phyloP scores from a whole-genome alignment of 768 basidiomycete species.

The Hericium alpestre region DNA sequence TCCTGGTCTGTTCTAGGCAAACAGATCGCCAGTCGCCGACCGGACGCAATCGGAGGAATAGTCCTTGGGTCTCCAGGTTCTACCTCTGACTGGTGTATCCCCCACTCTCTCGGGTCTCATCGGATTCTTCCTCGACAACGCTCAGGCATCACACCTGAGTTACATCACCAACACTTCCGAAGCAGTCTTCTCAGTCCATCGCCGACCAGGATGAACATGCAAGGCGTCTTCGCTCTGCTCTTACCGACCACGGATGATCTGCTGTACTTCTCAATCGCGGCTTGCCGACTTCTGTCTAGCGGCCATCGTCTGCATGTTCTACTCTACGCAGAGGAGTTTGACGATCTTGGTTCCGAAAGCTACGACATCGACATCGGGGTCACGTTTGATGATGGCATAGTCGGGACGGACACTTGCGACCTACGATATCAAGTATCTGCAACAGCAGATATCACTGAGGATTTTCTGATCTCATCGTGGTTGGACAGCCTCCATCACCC shows the following conservation, averaged over 20 bases:
- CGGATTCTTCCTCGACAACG: not conserved
- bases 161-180: not conserved
- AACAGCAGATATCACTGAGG: not conserved
- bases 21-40: conserved; percentile 17
- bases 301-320: conserved; percentile 10
- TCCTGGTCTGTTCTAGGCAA: conserved; percentile 22
- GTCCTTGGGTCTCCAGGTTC: conserved; percentile 17
- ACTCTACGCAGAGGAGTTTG: conserved; percentile 2
- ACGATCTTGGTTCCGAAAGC: not conserved
- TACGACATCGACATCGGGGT: not conserved
- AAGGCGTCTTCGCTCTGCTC: conserved; percentile 6
- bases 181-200: not conserved
- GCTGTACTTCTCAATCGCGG: conserved; percentile 7
- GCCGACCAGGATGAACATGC: not conserved
- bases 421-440: conserved; percentile 1
- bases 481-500: conserved; percentile 11
- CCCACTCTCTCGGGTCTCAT: not conserved
- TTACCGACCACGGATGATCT: conserved; percentile 8
- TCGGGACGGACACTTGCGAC: conserved; percentile 6
- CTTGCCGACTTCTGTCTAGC: conserved; percentile 6
- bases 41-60: conserved; percentile 28
- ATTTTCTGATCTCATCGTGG: conserved; percentile 10
- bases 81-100: not conserved
- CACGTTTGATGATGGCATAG: not conserved
- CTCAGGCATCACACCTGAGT: not conserved